Evolutionary conservation across 1,284 basidiomycete species (phyloP).

Genomic region (Butyriboletus appendiculatus): DNA sequence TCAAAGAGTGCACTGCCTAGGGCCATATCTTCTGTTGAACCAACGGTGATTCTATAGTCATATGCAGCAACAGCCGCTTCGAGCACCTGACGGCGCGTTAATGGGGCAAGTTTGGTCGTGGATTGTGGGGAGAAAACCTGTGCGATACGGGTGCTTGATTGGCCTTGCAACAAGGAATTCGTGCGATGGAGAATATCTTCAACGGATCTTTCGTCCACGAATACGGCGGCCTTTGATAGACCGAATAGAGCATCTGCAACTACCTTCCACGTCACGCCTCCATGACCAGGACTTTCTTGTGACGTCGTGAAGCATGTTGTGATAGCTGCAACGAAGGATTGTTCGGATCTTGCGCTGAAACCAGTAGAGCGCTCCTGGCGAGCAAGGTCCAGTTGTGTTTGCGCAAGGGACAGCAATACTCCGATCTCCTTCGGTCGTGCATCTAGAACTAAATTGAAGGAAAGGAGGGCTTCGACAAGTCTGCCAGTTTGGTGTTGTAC

Average conservation of each 20-base stretch:
- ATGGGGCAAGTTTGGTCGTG: slow-evolving; percentile 22
- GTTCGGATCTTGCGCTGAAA: slow-evolving; percentile 74
- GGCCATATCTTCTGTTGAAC: slow-evolving; percentile 57
- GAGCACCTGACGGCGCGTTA: slow-evolving; percentile 45
- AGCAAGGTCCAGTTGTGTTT: slow-evolving; percentile 76
- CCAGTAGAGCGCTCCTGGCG: slow-evolving; percentile 65
- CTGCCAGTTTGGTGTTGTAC: slow-evolving; percentile 83
- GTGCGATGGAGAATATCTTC: slow-evolving; percentile 40
- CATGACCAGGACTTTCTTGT: slow-evolving; percentile 58
- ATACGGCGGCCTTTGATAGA: slow-evolving; percentile 52
- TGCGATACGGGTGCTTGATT: slow-evolving; percentile 43
- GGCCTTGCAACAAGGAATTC: slow-evolving; percentile 39
- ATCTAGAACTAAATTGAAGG: slow-evolving; percentile 62
- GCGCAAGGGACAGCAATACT: slow-evolving; percentile 73
- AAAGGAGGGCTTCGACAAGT: slow-evolving; percentile 71
- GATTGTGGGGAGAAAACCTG: slow-evolving; percentile 42
- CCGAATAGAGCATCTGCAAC: slow-evolving; percentile 78
- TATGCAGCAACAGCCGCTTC: slow-evolving; percentile 69
- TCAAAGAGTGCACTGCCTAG: slow-evolving; percentile 77
- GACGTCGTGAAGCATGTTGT: slow-evolving; percentile 57
- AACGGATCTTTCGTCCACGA: slow-evolving; percentile 44
- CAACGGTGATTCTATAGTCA: slow-evolving; percentile 73
- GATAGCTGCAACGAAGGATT: slow-evolving; percentile 67
- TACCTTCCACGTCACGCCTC: slow-evolving; percentile 84
- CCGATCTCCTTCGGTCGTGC: slow-evolving; percentile 67